Base-by-base conservation (phyloP, 164 flowering plant genomes). In the Dillenia suffruticosa region DNA sequence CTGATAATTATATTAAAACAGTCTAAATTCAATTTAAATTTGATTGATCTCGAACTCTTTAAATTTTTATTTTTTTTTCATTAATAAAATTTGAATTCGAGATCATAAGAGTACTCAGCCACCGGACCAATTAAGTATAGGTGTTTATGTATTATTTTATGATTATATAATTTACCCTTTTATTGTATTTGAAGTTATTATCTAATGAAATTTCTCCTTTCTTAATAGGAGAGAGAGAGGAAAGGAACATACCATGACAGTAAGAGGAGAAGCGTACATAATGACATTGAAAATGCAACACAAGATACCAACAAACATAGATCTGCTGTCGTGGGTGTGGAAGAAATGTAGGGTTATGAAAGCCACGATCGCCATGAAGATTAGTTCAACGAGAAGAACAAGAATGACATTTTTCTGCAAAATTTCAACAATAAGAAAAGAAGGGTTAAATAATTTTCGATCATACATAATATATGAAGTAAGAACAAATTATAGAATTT, bases 231-330 rank as follows among this genome's bases (percentile, higher is more conserved):
- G 16, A 45, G 17, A 19, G 22, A 19, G 48, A 9, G n/a, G 45
- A 56, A 46, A 7, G 8, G 46, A 10, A 61, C 71, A 10, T 79
- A 84, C 89, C 77, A 75, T 63, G 68, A 81, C 56, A 10, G 76
- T 65, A 2, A 79, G 79, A 6, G 96, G 98, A 1, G 94, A 77
- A 10, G 61, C 74, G 58, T 92, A 92, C 96, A 92, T 88, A 5
- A 62, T 24, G 26, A 81, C 60, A 26, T 79, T 78, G 59, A 86
- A 79, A 49, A 80, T 54, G 26, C 76, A 72, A 46, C 85, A 81
- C 16, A 88, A 24, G 11, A 73, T 43, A 0, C 98, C 96, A 4
- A 85, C 84, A n/a, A 84, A 9, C 47, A 63, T n/a, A 3, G 80
- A 63, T 51, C 96, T 79, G 5, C 9, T 16, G 0, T 17, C 10